Conservation (phyloP, 192 early-diverging fungal species). For the Backusella mclennaniae region DNA sequence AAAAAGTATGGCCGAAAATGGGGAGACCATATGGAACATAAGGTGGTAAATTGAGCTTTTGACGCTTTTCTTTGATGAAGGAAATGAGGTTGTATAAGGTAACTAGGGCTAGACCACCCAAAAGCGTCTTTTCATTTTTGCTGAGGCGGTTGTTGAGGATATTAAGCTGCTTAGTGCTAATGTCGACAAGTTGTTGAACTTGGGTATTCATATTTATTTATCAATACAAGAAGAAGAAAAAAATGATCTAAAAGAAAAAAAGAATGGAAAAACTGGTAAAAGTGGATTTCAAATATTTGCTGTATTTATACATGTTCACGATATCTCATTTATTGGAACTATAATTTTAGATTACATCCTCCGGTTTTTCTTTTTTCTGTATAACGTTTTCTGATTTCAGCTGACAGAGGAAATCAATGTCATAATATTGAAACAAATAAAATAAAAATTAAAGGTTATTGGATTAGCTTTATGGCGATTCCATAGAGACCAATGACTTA, state of each 20-base stretch:
- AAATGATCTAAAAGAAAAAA: neutral
- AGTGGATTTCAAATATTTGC: neutral
- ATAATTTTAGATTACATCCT: neutral
- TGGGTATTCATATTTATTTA: constrained; percentile 1
- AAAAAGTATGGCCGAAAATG: constrained; percentile 25
- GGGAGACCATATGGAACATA: constrained; percentile 23
- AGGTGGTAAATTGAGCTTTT: constrained; percentile 17
- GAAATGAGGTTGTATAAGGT: constrained; percentile 7
- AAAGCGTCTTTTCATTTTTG: neutral
- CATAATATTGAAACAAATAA: neutral
- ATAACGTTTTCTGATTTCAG: neutral
- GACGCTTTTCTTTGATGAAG: constrained; percentile 8
- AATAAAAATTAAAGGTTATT: neutral
- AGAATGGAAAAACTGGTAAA: neutral
- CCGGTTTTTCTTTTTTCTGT: neutral
- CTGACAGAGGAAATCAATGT: neutral
- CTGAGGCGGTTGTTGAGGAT: neutral
- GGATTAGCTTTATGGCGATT: neutral
- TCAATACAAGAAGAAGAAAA: neutral
- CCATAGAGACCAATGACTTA: neutral
- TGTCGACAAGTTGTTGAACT: neutral
- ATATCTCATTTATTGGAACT: neutral
- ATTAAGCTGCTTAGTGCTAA: neutral
- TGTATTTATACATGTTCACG: neutral
- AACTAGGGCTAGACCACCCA: neutral